Percentiles rank a stretch among this genome's conserved stretches.
These are phyloP conservation scores for Persicaria tinctoria DNA, from an alignment of 148 eudicot species.

Conservation along the genomic window DNA sequence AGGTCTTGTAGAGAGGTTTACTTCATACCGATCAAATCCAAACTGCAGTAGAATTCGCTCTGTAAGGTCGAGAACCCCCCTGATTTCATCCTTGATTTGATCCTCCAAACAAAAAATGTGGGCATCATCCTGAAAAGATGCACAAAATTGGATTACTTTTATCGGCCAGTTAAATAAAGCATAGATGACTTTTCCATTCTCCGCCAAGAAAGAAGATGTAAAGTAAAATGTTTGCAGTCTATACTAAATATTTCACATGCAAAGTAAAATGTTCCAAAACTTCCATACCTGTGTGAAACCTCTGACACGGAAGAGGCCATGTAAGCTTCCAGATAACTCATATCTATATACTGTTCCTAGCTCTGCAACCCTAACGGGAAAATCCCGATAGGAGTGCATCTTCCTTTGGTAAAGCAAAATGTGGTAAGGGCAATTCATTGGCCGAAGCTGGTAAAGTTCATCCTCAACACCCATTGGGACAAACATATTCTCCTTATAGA, in stretches of 20 bases:
- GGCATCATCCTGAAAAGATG: constrained; percentile 77
- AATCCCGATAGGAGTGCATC: constrained; percentile 86
- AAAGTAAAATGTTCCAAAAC: neutral
- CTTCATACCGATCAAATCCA: constrained; percentile 90
- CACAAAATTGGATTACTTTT: neutral
- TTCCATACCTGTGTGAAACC: constrained; percentile 88
- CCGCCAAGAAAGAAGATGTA: neutral
- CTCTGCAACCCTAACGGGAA: constrained; percentile 93
- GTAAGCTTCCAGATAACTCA: constrained; percentile 91
- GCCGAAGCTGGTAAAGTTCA: constrained; percentile 96
- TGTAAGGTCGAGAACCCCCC: constrained; percentile 93
- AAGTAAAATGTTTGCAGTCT: neutral
- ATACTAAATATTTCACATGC: neutral
- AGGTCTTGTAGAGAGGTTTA: constrained; percentile 91
- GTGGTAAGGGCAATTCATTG: constrained; percentile 99
- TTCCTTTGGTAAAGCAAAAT: constrained; percentile 82
- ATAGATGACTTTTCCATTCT: no score
- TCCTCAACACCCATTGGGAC: constrained; percentile 95
- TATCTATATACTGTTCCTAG: constrained; percentile 97
- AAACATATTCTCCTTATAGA: constrained; percentile 92
- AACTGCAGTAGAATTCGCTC: constrained; percentile 79
- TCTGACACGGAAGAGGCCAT: constrained; percentile 97
- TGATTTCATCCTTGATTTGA: constrained; percentile 92
- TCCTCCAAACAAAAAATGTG: constrained; percentile 94
- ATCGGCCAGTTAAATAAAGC: neutral